Conservation (phyloP, 176 grass and related monocot species). For the Phragmites australis region DNA sequence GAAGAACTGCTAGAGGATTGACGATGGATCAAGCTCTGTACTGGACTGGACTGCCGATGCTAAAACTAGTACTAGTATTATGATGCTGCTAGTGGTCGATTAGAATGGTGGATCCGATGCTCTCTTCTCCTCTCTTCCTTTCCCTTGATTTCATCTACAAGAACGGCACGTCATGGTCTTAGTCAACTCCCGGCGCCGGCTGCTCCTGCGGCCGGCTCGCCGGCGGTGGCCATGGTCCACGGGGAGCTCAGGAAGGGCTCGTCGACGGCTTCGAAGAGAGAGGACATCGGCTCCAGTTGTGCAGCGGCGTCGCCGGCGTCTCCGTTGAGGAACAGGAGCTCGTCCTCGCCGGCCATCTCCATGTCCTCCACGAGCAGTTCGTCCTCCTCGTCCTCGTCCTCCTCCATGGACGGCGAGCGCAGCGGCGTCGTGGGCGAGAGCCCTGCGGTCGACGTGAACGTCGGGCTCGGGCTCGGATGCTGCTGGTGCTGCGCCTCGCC, state of each 20-base stretch:
- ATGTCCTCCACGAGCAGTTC: slow-evolving; percentile 68
- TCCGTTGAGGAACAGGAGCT: slow-evolving; percentile 64
- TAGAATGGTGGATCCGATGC: slow-evolving; percentile 45
- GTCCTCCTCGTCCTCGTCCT: slow-evolving; percentile 56
- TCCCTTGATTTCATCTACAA: slow-evolving; percentile 14
- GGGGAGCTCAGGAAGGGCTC: slow-evolving; percentile 33
- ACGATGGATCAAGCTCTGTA: slow-evolving; percentile 42
- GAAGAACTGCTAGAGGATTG: slow-evolving; percentile 6
- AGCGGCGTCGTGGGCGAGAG: slow-evolving; percentile 61
- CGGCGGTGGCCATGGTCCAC: slow-evolving; percentile 9
- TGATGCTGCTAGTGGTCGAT: slow-evolving; percentile 4
- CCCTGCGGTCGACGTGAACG: slow-evolving; percentile 25
- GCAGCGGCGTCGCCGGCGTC: slow-evolving; percentile 11
- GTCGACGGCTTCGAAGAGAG: slow-evolving; percentile 36
- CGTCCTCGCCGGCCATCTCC: slow-evolving; percentile 82
- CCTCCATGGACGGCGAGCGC: slow-evolving; percentile 46
- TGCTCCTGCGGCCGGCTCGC: background rate
- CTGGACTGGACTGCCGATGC: slow-evolving; percentile 44
- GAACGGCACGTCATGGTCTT: background rate
- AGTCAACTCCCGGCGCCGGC: slow-evolving; percentile 41
- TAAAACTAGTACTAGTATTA: slow-evolving; percentile 21
- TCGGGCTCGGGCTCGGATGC: slow-evolving; percentile 1
- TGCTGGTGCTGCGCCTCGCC: background rate
- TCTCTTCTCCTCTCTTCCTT: slow-evolving; percentile 2
- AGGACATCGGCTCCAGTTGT: background rate